Base-by-base conservation (phyloP, 1,139 yeast species). In the Diutina scorzettiae region DNA sequence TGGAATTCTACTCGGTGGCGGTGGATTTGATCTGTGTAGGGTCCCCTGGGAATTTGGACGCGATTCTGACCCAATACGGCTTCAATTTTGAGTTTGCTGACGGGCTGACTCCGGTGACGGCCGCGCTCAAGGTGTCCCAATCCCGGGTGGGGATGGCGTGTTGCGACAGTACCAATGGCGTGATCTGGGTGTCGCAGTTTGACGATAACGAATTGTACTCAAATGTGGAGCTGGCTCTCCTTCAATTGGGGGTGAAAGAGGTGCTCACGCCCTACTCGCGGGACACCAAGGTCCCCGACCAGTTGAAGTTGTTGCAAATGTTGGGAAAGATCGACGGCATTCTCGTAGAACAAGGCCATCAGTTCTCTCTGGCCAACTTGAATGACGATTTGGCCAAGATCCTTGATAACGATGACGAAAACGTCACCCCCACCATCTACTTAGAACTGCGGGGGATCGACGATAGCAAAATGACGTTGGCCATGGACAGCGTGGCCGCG, bases 231-330 rank as follows among this genome's bases (percentile, higher is more conserved):
- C 80, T 93, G 45, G 69, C 86, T 43, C 60, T 89, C 44, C 81
- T 91, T 49, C 98, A 91, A 57, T 64, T 87, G 31, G 96, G 95
- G 19, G 85, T 87, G 4, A 84, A 83, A 52, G 98, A 91, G 54
- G 81, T 87, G 40, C 60, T 91, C 8, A 55, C 86, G 6, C 81
- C 81, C 3, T 63, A 71, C 21, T 28, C 23, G 19, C 39, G 39
- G 3, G 11, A 18, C 11, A 34, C 39, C 16, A 34, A 21, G 20
- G 39, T 34, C 20, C 39, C 39, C 11, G 39, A 34, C 5, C 39
- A 34, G 25, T 70, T 68, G 43, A 81, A 73, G 55, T 68, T 81
- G 42, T 63, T 64, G 30, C 80, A 78, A 49, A 78, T 78, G 12
- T 64, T 85, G 46, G 84, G 83, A 50, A 76, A 87, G 45, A 63